Base-by-base conservation (phyloP, 78 protist species). In the Reticulomyxa filosa region DNA sequence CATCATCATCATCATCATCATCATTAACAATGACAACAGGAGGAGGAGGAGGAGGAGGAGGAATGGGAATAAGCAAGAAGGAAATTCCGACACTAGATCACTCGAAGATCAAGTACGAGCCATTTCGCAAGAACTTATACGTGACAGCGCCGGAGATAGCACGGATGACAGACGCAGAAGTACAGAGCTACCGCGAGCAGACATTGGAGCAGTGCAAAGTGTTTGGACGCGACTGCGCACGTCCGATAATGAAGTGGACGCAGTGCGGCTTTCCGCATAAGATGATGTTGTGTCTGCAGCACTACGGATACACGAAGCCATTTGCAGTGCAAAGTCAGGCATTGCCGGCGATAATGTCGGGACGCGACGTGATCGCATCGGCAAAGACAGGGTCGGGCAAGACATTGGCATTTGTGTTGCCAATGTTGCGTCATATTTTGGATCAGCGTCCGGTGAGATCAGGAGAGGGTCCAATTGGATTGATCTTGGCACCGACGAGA, bases 401-500 rank as follows among this genome's bases (percentile, higher is more conserved):
- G 50, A 82, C 99, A 3, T 72, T 90, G 20, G 95, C 96, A 20
- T 97, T 78, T 62, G 59, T 87, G 6, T 67, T 94, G 2, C 99
- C 99, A 10, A 70, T 93, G 88, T 22, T 97, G 46, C 62, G 97
- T 0, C 88, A 66, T 38, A 27, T 62, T n/a, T 34, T 55, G 25
- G 70, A 68, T 52, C 77, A 71, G 70, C 46, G 52, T 10, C 25
- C 61, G 13, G 38, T 73, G 20, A n/a, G 50, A 42, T n/a, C 29
- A 4, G 48, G 38, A 30, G 65, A 65, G 3, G 98, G 98, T 2
- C 95, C 96, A 55, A 78, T 87, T 17, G 97, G 75, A 0, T 33
- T 92, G 29, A 51, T 92, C 38, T 26, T 92, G 74, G 71, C 90
- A 1, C 99, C 99, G 0, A 91, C 97, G 1, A 77, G 99, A 17